A percentile compares a stretch with the other conserved stretches of the same genome.
Evolutionary conservation across 179 eudicot genomes (phyloP).

Genomic region (Amaranthus tricolor): DNA sequence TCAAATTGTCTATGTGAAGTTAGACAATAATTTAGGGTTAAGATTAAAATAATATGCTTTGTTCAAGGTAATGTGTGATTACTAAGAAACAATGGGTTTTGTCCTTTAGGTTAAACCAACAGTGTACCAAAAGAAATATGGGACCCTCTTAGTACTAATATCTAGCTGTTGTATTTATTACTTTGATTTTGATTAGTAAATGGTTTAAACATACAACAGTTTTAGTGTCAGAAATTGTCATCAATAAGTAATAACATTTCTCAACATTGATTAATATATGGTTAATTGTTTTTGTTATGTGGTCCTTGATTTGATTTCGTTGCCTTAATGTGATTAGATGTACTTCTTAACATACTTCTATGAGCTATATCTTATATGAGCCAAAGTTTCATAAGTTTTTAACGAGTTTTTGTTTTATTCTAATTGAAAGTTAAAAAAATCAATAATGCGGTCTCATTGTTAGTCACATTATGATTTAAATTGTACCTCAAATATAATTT

Average conservation of each 20-base stretch:
- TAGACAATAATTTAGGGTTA: constrained; percentile 25
- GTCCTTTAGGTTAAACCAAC: constrained; percentile 10
- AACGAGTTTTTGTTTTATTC: too few species aligned
- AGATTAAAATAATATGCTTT: constrained; percentile 20
- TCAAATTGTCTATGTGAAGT: constrained; percentile 22
- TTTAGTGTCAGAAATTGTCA: constrained; percentile 23
- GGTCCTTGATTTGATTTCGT: constrained; percentile 2
- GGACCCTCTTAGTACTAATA: constrained; percentile 12
- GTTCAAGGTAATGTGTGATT: constrained; percentile 19
- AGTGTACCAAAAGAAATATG: background rate
- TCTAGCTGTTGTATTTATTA: constrained; percentile 3
- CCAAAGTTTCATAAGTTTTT: too few species aligned
- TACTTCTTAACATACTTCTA: too few species aligned
- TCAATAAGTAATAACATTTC: constrained; percentile 12
- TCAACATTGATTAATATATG: constrained; percentile 9
- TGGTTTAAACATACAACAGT: constrained; percentile 10
- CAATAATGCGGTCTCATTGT: too few species aligned
- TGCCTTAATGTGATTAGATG: background rate
- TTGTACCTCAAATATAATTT: too few species aligned
- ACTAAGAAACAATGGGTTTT: background rate
- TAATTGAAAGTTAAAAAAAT: too few species aligned
- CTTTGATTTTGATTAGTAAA: background rate
- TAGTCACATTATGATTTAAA: too few species aligned
- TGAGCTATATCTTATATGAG: too few species aligned
- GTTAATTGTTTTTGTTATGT: background rate